These are phyloP conservation scores for Rhizoctonia solani DNA, from an alignment of 1,284 basidiomycete species.

Conservation along the genomic window DNA sequence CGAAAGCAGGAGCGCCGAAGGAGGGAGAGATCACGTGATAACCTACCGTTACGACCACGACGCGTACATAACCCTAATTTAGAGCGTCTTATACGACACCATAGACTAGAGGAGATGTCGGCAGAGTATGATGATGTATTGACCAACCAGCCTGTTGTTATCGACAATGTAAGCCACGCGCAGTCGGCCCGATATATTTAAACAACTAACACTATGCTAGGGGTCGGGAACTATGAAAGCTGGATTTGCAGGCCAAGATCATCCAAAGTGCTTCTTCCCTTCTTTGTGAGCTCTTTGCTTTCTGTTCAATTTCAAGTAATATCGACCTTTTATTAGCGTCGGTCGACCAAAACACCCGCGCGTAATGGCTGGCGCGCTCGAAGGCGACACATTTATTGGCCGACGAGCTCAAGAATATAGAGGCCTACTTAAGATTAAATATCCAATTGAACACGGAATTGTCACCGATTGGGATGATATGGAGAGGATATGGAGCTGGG, in stretches of 20 bases:
- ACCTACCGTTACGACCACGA: constrained; percentile 7
- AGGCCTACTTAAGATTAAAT: constrained; percentile 93
- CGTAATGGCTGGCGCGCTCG: constrained; percentile 94
- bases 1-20: constrained; percentile 19
- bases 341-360: constrained; percentile 94
- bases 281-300: constrained; percentile 77
- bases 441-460: constrained; percentile 94
- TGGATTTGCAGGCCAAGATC: constrained; percentile 96
- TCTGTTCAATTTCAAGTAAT: constrained; percentile 41
- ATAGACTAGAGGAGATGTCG: constrained; percentile 57
- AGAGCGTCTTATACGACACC: too few species aligned
- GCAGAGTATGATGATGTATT: constrained; percentile 87
- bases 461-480: constrained; percentile 98
- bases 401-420: constrained; percentile 91
- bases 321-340: constrained; percentile 59
- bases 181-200: constrained; percentile 34
- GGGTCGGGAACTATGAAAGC: constrained; percentile 98
- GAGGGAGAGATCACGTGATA: constrained; percentile 13
- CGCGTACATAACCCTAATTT: constrained; percentile 27
- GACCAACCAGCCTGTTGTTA: constrained; percentile 92
- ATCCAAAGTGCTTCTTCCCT: constrained; percentile 97
- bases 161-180: constrained; percentile 80
- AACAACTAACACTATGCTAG: constrained; percentile 55
- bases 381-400: constrained; percentile 93
- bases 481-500: constrained; percentile 97